A percentile compares a stretch with the other conserved stretches of the same genome.
phyloP scores from a whole-genome alignment of 148 eudicot species.

The Amaranthus cruentus region DNA sequence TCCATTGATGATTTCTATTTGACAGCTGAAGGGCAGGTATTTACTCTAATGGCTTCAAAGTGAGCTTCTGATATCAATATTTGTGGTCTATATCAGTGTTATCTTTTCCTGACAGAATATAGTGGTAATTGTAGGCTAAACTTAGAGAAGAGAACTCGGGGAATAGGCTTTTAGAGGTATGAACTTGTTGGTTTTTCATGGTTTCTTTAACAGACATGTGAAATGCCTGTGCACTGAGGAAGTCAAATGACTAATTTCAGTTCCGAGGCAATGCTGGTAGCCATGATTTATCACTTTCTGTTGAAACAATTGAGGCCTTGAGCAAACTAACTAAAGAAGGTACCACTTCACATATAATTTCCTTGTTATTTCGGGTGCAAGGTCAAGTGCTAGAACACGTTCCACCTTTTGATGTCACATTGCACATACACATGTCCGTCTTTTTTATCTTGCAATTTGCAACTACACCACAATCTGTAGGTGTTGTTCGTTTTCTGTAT shows the following conservation, averaged over 20 bases:
- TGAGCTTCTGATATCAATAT: conserved; percentile 6
- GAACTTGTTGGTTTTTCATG: not conserved
- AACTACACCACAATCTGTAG: not conserved
- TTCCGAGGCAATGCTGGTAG: conserved; percentile 99
- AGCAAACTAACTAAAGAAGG: conserved; percentile 83
- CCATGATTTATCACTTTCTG: conserved; percentile 80
- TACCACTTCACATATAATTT: conserved; percentile 14
- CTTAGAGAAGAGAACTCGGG: conserved; percentile 75
- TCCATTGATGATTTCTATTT: conserved; percentile 97
- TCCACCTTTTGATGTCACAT: not conserved
- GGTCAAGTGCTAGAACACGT: not conserved
- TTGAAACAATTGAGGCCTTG: conserved; percentile 76
- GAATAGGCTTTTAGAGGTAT: conserved; percentile 89
- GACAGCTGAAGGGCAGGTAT: conserved; percentile 91
- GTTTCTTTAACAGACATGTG: not conserved
- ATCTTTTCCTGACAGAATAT: conserved; percentile 20
- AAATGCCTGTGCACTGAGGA: conserved; percentile 8
- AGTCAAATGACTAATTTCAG: conserved; percentile 39
- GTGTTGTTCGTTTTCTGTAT: not conserved
- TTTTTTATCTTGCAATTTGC: not conserved
- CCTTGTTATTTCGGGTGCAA: not conserved
- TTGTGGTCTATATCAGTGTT: conserved; percentile 16
- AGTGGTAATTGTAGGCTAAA: conserved; percentile 51
- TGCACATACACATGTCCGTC: not conserved
- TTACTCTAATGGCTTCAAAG: conserved; percentile 6